phyloP scores from a whole-genome alignment of 805 yeast genomes.

The Candida ovalis region DNA sequence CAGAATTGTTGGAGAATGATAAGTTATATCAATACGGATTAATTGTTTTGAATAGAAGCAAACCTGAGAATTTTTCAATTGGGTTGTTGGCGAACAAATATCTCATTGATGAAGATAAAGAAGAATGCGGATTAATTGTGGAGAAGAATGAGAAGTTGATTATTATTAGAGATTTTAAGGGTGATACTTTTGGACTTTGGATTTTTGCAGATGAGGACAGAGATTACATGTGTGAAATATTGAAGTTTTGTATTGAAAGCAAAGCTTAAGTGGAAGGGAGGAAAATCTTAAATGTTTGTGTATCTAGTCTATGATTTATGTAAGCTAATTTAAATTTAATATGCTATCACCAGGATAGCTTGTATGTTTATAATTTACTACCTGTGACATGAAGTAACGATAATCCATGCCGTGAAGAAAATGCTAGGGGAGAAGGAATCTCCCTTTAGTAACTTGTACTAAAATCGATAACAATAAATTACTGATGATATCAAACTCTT shows the following conservation, averaged over 20 bases:
- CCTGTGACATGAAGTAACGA: too few relatives aligned
- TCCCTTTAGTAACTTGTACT: too few relatives aligned
- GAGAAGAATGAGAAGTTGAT: slow-evolving; percentile 68
- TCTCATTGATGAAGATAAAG: slow-evolving; percentile 22
- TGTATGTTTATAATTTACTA: too few relatives aligned
- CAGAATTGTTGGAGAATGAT: slow-evolving; percentile 35
- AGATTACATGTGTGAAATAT: slow-evolving; percentile 46
- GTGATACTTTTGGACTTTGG: slow-evolving; percentile 78
- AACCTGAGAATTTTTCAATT: slow-evolving; percentile 67
- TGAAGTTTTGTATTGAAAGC: slow-evolving; percentile 27
- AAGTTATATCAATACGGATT: slow-evolving; percentile 58
- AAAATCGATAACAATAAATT: too few relatives aligned
- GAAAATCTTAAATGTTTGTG: not conserved
- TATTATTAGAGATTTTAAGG: slow-evolving; percentile 62
- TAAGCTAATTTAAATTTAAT: not conserved
- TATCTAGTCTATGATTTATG: not conserved
- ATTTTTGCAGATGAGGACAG: slow-evolving; percentile 67
- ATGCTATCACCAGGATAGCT: too few relatives aligned
- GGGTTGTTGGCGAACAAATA: slow-evolving; percentile 59
- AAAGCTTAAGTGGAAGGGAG: not conserved
- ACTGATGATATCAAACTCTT: too few relatives aligned
- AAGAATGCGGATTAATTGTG: slow-evolving; percentile 49
- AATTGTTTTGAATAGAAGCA: slow-evolving; percentile 61
- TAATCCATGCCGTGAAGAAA: too few relatives aligned
- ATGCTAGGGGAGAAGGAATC: too few relatives aligned